Conservation (phyloP, 257 asterid genomes). For the Nicotiana attenuata region DNA sequence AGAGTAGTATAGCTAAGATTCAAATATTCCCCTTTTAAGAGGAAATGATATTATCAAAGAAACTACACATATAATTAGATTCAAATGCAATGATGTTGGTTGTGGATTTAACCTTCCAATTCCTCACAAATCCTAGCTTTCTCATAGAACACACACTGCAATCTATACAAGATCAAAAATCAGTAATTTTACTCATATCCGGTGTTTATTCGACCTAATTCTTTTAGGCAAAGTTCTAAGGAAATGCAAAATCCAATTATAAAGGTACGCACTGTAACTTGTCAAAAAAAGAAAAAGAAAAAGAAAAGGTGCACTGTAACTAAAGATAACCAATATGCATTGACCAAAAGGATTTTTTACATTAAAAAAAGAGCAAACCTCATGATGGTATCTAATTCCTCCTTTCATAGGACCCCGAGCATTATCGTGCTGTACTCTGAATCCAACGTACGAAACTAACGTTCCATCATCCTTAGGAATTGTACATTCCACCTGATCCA, state of each 20-base stretch:
- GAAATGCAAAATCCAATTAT: not conserved
- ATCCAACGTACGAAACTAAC: conserved; percentile 76
- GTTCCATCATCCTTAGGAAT: conserved; percentile 90
- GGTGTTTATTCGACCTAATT: not conserved
- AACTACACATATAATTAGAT: not conserved
- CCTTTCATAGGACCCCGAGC: conserved; percentile 98
- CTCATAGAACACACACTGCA: too few relatives aligned
- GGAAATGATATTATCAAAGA: not conserved
- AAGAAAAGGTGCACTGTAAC: not conserved
- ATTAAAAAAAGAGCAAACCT: conserved; percentile 30
- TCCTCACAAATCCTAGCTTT: not conserved
- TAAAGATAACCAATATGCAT: not conserved
- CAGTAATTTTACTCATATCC: not conserved
- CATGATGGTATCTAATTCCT: conserved; percentile 97
- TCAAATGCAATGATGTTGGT: too few relatives aligned
- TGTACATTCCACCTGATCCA: conserved; percentile 83
- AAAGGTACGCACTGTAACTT: not conserved
- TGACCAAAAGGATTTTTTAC: not conserved
- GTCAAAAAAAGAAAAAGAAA: too few relatives aligned
- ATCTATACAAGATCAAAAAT: not conserved
- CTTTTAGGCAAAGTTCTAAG: not conserved
- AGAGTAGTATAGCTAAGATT: not conserved
- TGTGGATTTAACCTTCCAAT: not conserved
- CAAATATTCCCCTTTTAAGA: not conserved
- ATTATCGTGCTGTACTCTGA: conserved; percentile 90